Percentiles rank a stretch among this genome's conserved stretches.
Conservation (phyloP, 805 yeast genomes). For the Suhomyces tanzawaensis region DNA sequence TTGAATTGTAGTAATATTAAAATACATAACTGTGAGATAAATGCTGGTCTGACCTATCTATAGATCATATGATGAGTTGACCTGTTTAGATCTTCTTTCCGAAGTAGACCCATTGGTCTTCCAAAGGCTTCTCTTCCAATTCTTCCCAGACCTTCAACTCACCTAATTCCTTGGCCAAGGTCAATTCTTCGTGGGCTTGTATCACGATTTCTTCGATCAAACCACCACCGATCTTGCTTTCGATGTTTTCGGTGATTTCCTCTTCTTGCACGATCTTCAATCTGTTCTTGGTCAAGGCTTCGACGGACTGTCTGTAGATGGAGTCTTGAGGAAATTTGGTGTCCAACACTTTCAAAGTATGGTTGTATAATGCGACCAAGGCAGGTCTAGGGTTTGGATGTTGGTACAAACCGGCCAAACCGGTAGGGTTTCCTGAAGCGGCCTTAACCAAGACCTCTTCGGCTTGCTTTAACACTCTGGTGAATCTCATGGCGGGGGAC, state of each 20-base stretch:
- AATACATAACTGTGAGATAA: no score
- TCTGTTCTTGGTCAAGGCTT: constrained; percentile 68
- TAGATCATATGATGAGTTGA: no score
- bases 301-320: constrained; percentile 74
- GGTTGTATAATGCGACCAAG: constrained; percentile 63
- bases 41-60: no score
- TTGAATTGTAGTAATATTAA: no score
- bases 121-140: constrained; percentile 72
- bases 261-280: constrained; percentile 60
- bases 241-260: constrained; percentile 64
- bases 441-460: constrained; percentile 57
- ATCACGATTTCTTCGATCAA: constrained; percentile 77
- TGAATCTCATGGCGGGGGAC: constrained; percentile 33
- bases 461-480: constrained; percentile 42
- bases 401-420: constrained; percentile 71
- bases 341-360: constrained; percentile 59
- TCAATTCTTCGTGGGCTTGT: constrained; percentile 80
- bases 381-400: constrained; percentile 87
- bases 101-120: constrained; percentile 82
- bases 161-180: constrained; percentile 63
- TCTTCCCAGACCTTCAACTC: constrained; percentile 76
- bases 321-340: constrained; percentile 66
- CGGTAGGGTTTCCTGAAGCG: constrained; percentile 70
- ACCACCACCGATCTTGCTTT: constrained; percentile 74
- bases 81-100: constrained; percentile 60